A percentile compares a stretch with the other conserved stretches of the same genome.
phyloP scores from a whole-genome alignment of 1,284 basidiomycete species.

The Pseudozyma thailandica region DNA sequence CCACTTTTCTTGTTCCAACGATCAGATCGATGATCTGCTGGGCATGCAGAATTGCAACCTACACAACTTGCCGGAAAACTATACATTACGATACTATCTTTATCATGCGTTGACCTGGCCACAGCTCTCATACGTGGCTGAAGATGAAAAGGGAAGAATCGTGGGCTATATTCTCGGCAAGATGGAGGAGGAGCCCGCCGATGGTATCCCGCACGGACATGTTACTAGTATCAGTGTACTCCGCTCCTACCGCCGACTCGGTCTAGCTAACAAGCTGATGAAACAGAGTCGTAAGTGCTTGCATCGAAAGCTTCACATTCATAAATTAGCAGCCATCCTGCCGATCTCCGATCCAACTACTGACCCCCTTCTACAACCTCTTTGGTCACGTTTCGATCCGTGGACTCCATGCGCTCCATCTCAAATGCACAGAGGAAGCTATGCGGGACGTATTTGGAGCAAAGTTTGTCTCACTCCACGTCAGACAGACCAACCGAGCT shows the following conservation, averaged over 20 bases:
- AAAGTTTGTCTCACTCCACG: conserved; percentile 65
- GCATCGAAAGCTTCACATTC: background rate
- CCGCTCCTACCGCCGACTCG: conserved; percentile 62
- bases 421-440: conserved; percentile 51
- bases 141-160: conserved; percentile 85
- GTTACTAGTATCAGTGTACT: conserved; percentile 67
- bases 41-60: conserved; percentile 67
- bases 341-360: background rate
- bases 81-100: conserved; percentile 72
- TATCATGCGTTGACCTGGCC: conserved; percentile 93
- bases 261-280: conserved; percentile 67
- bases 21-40: conserved; percentile 62
- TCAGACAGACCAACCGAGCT: conserved; percentile 65
- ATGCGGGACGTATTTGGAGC: conserved; percentile 67
- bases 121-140: conserved; percentile 90
- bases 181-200: conserved; percentile 74
- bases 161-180: conserved; percentile 95
- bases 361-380: background rate
- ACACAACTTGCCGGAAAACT: conserved; percentile 67
- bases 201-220: conserved; percentile 67
- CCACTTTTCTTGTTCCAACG: background rate
- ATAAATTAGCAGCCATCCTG: background rate
- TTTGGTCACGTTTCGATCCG: too few species aligned
- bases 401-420: too few species aligned
- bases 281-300: conserved; percentile 63